Conservation (phyloP, 208 protist genomes). For the Leishmania braziliensis region DNA sequence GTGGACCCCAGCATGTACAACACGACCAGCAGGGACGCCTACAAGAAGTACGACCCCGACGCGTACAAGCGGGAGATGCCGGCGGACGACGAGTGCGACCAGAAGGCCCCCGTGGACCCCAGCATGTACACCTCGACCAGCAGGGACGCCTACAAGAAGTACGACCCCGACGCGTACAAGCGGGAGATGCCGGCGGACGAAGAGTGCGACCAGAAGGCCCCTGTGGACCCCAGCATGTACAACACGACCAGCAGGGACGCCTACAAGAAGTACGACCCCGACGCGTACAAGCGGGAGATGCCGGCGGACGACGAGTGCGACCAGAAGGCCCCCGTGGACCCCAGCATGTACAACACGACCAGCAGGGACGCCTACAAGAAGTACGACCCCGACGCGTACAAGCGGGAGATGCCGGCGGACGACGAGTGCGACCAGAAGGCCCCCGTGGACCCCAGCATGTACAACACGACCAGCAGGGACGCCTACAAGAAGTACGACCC, state of each 20-base stretch:
- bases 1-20: constrained; percentile 33
- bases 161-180: neutral
- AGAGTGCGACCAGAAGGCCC: neutral
- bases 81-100: constrained; percentile 20
- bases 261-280: neutral
- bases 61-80: constrained; percentile 9
- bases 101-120: constrained; percentile 51
- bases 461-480: neutral
- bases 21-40: constrained; percentile 17
- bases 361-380: neutral
- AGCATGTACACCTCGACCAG: constrained; percentile 60
- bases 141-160: constrained; percentile 32
- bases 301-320: neutral
- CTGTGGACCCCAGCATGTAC: neutral
- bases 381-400: neutral
- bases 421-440: neutral
- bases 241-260: neutral
- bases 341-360: neutral
- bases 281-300: neutral
- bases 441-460: neutral
- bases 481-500: neutral
- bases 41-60: constrained; percentile 9
- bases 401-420: neutral
- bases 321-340: neutral
- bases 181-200: neutral